A percentile compares a stretch with the other conserved stretches of the same genome.
Evolutionary conservation across 2,329 filamentous ascomycete genomes (phyloP).

Genomic region (Helminthosporium solani): DNA sequence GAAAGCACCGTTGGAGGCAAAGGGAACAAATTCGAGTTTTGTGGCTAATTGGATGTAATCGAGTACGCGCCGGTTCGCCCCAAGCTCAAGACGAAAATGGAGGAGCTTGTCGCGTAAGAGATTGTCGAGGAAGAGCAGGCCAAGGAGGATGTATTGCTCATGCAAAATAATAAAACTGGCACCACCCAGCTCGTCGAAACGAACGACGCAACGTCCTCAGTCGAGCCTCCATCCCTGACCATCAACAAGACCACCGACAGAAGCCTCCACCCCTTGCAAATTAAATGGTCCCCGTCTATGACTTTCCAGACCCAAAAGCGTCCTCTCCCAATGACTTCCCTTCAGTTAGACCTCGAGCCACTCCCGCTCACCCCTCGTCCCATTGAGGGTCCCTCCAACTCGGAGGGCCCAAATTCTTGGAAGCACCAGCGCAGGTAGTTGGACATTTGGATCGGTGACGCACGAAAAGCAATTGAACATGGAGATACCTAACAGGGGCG

Average conservation of each 20-base stretch:
- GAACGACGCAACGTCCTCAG: background rate
- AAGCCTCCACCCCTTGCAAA: background rate
- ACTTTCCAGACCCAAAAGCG: background rate
- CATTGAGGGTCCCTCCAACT: background rate
- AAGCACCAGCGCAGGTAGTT: background rate
- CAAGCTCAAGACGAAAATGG: constrained; percentile 2
- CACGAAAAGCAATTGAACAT: background rate
- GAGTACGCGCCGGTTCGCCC: constrained; percentile 12
- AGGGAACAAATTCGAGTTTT: constrained; percentile 12
- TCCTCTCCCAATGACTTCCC: background rate
- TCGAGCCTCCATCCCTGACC: too few relatives aligned
- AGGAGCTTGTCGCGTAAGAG: constrained; percentile 3
- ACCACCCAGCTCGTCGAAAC: background rate
- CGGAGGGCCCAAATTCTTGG: background rate
- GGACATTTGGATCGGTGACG: background rate
- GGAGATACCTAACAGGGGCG: background rate
- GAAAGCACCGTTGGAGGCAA: constrained; percentile 14
- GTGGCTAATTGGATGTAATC: constrained; percentile 7
- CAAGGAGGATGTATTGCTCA: background rate
- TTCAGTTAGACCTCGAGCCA: background rate
- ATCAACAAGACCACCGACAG: background rate
- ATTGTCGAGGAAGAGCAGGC: background rate
- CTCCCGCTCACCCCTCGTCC: background rate
- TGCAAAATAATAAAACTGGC: background rate
- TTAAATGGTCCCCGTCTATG: background rate